phyloP scores from a whole-genome alignment of 1,139 yeast genomes.

The Debaryomyces coudertii region DNA sequence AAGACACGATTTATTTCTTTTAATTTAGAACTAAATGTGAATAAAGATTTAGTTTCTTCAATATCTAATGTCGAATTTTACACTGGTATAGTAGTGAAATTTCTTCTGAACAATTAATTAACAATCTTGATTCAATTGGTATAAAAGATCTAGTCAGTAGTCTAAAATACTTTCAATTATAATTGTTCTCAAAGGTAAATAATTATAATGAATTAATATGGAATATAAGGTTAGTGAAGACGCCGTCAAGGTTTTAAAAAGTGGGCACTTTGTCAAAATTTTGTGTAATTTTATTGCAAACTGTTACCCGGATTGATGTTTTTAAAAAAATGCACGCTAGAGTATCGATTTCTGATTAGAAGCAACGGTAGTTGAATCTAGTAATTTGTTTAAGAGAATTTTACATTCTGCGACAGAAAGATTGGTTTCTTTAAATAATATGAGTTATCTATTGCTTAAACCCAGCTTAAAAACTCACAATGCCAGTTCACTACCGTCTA shows the following conservation, averaged over 20 bases:
- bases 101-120: neutral
- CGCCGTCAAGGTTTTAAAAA: conserved; percentile 8
- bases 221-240: conserved; percentile 4
- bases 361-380: too few species aligned
- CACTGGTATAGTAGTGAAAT: neutral
- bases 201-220: conserved; percentile 7
- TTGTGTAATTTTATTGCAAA: conserved; percentile 11
- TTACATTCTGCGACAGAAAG: too few species aligned
- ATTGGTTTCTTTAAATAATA: too few species aligned
- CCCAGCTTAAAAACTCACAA: too few species aligned
- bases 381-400: too few species aligned
- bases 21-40: conserved; percentile 1
- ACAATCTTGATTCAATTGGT: conserved; percentile 11
- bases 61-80: conserved; percentile 1
- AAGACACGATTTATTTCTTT: conserved; percentile 30
- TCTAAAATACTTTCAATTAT: conserved; percentile 23
- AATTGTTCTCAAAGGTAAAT: conserved; percentile 5
- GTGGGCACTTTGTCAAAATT: conserved; percentile 10
- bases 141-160: conserved; percentile 38
- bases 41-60: conserved; percentile 5
- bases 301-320: conserved; percentile 12
- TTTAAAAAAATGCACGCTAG: neutral
- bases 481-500: too few species aligned
- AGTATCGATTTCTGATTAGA: neutral
- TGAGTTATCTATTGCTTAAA: too few species aligned